Conservation (phyloP, 768 basidiomycete genomes). For the Mycena chlorophos region DNA sequence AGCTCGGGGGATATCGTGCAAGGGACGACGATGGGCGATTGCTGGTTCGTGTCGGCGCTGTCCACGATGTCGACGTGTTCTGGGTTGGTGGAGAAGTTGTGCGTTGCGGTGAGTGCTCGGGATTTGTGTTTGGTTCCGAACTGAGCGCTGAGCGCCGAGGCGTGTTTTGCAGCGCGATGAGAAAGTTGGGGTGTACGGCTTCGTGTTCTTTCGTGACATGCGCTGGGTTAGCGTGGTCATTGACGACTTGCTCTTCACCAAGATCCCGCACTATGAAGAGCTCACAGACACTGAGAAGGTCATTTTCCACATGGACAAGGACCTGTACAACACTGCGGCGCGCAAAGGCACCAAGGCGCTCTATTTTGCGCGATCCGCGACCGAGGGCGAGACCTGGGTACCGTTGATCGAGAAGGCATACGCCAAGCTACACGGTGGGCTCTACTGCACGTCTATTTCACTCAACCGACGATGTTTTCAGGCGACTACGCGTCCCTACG, state of each 20-base stretch:
- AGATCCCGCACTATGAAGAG: constrained; percentile 54
- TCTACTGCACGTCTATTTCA: not conserved
- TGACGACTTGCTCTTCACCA: constrained; percentile 56
- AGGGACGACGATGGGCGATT: constrained; percentile 48
- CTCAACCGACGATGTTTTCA: not conserved
- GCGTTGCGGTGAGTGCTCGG: constrained; percentile 45
- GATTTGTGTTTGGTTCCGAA: not conserved
- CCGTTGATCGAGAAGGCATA: constrained; percentile 60
- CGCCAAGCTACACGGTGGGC: constrained; percentile 50
- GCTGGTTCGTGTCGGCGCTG: constrained; percentile 55
- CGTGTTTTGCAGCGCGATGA: constrained; percentile 48
- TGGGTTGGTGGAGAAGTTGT: constrained; percentile 51
- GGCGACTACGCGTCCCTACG: constrained; percentile 45
- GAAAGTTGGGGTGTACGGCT: constrained; percentile 57
- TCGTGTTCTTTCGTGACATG: constrained; percentile 55
- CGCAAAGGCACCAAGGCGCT: constrained; percentile 48
- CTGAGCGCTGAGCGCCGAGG: not conserved
- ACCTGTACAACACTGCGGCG: constrained; percentile 44
- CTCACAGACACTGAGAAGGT: constrained; percentile 39
- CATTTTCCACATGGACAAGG: constrained; percentile 53
- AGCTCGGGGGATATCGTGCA: constrained; percentile 48
- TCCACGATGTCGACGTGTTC: constrained; percentile 47
- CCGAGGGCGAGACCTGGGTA: constrained; percentile 57
- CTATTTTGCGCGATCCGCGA: constrained; percentile 50
- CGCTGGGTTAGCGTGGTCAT: constrained; percentile 55